phyloP scores from a whole-genome alignment of 345 rosid species.

The Bruguiera parviflora region DNA sequence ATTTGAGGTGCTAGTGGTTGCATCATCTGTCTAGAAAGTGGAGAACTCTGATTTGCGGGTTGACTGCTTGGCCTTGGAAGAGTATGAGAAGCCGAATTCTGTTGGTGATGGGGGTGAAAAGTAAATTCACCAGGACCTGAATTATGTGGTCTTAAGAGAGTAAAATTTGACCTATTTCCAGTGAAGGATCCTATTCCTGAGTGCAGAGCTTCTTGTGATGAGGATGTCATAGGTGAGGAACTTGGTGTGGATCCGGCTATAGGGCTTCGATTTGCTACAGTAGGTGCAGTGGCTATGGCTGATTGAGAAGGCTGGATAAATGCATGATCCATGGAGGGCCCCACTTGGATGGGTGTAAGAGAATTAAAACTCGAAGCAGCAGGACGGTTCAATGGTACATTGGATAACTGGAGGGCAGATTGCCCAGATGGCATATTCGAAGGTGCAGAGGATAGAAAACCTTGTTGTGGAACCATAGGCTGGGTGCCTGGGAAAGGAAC shows the following conservation, averaged over 20 bases:
- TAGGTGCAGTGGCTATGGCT: conserved; percentile 14
- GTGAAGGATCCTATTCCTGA: conserved; percentile 29
- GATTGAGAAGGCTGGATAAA: conserved; percentile 30
- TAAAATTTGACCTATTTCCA: conserved; percentile 34
- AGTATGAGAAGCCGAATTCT: conserved; percentile 31
- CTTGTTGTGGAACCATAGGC: conserved; percentile 40
- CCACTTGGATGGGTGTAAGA: conserved; percentile 22
- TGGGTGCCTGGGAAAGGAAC: conserved; percentile 36
- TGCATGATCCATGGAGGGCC: conserved; percentile 20
- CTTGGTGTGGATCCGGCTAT: conserved; percentile 12
- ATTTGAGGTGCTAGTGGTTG: conserved; percentile 37
- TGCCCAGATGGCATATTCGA: conserved; percentile 23
- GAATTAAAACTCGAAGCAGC: conserved; percentile 29
- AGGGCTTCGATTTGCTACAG: conserved; percentile 16
- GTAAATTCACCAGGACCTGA: conserved; percentile 56
- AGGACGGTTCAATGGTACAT: conserved; percentile 33
- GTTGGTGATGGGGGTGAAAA: conserved; percentile 48
- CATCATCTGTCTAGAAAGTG: conserved; percentile 31
- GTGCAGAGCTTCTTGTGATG: conserved; percentile 27
- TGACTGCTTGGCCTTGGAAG: conserved; percentile 43
- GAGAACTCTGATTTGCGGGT: conserved; percentile 20
- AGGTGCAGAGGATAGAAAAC: conserved; percentile 24
- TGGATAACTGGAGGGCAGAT: conserved; percentile 26
- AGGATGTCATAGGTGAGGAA: conserved; percentile 25
- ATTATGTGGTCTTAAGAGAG: conserved; percentile 34